A percentile compares a stretch with the other conserved stretches of the same genome.
These are phyloP conservation scores for Starmerella bombicola DNA, from an alignment of 805 yeast species.

Conservation along the genomic window DNA sequence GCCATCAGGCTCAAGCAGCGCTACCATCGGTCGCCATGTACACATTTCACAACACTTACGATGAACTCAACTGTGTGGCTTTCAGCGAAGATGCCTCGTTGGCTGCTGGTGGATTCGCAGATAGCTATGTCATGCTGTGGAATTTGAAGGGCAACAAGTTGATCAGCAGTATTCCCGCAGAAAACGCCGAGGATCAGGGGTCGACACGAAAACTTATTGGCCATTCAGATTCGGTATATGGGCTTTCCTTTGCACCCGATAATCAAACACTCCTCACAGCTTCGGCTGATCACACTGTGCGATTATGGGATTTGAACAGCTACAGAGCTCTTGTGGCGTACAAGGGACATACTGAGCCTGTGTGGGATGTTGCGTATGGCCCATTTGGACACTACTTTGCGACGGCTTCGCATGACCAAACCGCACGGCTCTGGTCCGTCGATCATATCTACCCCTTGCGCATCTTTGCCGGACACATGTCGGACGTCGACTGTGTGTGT, in stretches of 20 bases:
- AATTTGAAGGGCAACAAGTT: conserved; percentile 82
- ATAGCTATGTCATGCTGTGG: conserved; percentile 84
- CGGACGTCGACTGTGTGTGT: conserved; percentile 87
- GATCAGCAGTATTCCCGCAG: conserved; percentile 25
- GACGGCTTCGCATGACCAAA: conserved; percentile 95
- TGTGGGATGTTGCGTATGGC: conserved; percentile 92
- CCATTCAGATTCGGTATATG: conserved; percentile 90
- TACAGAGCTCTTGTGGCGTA: conserved; percentile 82
- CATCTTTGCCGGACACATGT: conserved; percentile 92
- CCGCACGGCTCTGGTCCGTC: conserved; percentile 95
- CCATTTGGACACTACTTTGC: conserved; percentile 96
- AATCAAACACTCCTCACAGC: conserved; percentile 65
- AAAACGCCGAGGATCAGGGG: conserved; percentile 17
- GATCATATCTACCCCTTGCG: conserved; percentile 94
- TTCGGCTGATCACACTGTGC: conserved; percentile 83
- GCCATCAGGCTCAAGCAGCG: conserved; percentile 43
- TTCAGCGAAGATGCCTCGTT: conserved; percentile 79
- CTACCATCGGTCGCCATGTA: conserved; percentile 96
- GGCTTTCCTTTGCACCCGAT: conserved; percentile 83
- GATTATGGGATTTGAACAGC: conserved; percentile 90
- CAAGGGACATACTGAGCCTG: conserved; percentile 91
- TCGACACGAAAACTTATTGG: conserved; percentile 53
- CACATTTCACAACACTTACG: conserved; percentile 90
- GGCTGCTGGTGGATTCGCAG: conserved; percentile 91
- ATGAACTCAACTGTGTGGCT: conserved; percentile 71